A percentile compares a stretch with the other conserved stretches of the same genome.
These are phyloP conservation scores for Sclerospora graminicola DNA, from an alignment of 352 stramenopile genomes.

Conservation along the genomic window DNA sequence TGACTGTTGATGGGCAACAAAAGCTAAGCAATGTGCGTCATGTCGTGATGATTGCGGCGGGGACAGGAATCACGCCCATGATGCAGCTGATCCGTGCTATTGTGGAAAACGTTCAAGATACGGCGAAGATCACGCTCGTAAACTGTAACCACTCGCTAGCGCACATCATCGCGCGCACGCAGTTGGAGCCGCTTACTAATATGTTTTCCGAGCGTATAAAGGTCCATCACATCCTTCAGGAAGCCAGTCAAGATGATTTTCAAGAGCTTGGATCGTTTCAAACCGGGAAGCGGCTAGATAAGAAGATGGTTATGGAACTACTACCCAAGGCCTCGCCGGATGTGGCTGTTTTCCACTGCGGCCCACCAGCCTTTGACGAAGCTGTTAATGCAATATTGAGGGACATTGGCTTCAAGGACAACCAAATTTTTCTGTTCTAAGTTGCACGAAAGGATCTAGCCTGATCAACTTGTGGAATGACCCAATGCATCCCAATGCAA, in stretches of 20 bases:
- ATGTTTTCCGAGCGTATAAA: slow-evolving; percentile 61
- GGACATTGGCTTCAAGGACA: slow-evolving; percentile 33
- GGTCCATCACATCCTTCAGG: slow-evolving; percentile 55
- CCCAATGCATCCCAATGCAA: too few relatives aligned
- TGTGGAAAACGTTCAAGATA: slow-evolving; percentile 44
- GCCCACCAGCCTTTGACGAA: slow-evolving; percentile 64
- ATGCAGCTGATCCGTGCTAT: slow-evolving; percentile 65
- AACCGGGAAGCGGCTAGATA: slow-evolving; percentile 37
- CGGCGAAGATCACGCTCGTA: slow-evolving; percentile 59
- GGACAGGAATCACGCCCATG: slow-evolving; percentile 77
- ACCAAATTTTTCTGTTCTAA: slow-evolving; percentile 42
- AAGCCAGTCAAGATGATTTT: slow-evolving; percentile 30
- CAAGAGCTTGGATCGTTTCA: slow-evolving; percentile 41
- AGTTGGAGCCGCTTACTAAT: slow-evolving; percentile 67
- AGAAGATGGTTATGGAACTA: slow-evolving; percentile 30
- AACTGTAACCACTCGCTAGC: slow-evolving; percentile 62
- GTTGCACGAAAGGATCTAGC: not conserved
- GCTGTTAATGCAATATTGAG: slow-evolving; percentile 32
- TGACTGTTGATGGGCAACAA: slow-evolving; percentile 36
- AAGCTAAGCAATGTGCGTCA: slow-evolving; percentile 41
- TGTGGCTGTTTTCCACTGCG: slow-evolving; percentile 62
- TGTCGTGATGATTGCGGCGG: slow-evolving; percentile 63
- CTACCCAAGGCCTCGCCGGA: slow-evolving; percentile 28
- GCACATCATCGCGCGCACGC: slow-evolving; percentile 58
- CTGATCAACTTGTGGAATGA: too few relatives aligned